phyloP scores from a whole-genome alignment of 164 flowering plant species.

The Buxus sempervirens region DNA sequence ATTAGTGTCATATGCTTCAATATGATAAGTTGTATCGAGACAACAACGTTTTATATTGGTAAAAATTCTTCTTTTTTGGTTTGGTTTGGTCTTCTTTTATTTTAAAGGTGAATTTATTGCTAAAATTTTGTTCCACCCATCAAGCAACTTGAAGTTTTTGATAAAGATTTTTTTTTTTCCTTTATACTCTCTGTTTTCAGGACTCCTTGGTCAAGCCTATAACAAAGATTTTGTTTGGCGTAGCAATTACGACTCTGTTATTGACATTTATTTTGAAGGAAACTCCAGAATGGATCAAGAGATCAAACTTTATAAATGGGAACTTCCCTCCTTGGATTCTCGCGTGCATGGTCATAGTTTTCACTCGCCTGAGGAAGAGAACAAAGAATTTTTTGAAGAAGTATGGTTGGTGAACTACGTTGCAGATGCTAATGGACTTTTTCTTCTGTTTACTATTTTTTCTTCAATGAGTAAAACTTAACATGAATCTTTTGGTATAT shows the following conservation, averaged over 20 bases:
- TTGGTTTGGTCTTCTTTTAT: no score
- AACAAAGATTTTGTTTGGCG: conserved; percentile 65
- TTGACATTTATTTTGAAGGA: conserved; percentile 62
- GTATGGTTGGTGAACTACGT: conserved; percentile 43
- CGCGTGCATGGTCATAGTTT: conserved; percentile 78
- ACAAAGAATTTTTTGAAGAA: conserved; percentile 54
- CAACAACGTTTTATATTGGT: not conserved
- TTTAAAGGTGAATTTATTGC: not conserved
- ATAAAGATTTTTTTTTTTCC: not conserved
- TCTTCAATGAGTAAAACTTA: not conserved
- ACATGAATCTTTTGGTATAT: no score
- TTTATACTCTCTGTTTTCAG: conserved; percentile 35
- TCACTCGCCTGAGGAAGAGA: conserved; percentile 89
- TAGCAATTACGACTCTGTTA: conserved; percentile 50
- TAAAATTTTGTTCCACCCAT: not conserved
- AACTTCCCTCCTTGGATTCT: conserved; percentile 89
- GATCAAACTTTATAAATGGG: conserved; percentile 36
- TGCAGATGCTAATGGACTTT: not conserved
- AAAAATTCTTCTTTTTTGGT: no score
- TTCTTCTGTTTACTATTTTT: not conserved
- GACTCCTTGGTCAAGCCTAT: conserved; percentile 83
- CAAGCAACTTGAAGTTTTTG: not conserved
- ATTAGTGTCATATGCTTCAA: no score
- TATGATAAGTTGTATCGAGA: not conserved
- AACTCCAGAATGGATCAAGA: conserved; percentile 64